These are phyloP conservation scores for Pseudogymnoascus sp. DNA, from an alignment of 2,329 filamentous ascomycete species.

Conservation along the genomic window DNA sequence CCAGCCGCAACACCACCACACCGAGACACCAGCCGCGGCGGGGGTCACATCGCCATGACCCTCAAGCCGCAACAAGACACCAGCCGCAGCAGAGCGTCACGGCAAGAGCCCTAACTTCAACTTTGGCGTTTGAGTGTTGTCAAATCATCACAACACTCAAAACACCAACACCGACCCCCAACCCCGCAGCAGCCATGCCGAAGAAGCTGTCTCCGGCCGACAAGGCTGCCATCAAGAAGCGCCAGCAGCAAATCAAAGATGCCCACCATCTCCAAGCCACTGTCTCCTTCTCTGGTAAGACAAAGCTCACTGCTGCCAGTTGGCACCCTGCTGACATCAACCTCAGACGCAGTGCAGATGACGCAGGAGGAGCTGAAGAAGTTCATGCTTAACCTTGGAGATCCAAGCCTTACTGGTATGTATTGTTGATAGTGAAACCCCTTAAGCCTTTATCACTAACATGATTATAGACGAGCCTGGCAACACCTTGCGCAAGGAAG, in stretches of 20 bases:
- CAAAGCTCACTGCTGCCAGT: not conserved
- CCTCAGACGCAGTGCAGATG: not conserved
- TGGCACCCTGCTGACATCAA: not conserved
- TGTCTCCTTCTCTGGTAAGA: not conserved
- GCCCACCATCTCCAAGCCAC: not conserved
- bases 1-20: not conserved
- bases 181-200: not conserved
- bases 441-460: not conserved
- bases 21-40: not conserved
- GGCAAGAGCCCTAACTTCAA: not conserved
- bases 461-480: not conserved
- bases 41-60: not conserved
- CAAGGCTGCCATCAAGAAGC: not conserved
- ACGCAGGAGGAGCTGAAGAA: not conserved
- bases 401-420: not conserved
- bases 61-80: not conserved
- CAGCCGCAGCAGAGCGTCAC: not conserved
- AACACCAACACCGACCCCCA: not conserved
- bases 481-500: not conserved
- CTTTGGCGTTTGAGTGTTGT: not conserved
- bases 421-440: not conserved
- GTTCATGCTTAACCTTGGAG: not conserved
- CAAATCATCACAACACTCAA: not conserved
- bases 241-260: not conserved
- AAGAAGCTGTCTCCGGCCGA: not conserved